Percentiles rank a stretch among this genome's conserved stretches.
Conservation (phyloP, 73 alveolate genomes). For the Uronychia binucleata region DNA sequence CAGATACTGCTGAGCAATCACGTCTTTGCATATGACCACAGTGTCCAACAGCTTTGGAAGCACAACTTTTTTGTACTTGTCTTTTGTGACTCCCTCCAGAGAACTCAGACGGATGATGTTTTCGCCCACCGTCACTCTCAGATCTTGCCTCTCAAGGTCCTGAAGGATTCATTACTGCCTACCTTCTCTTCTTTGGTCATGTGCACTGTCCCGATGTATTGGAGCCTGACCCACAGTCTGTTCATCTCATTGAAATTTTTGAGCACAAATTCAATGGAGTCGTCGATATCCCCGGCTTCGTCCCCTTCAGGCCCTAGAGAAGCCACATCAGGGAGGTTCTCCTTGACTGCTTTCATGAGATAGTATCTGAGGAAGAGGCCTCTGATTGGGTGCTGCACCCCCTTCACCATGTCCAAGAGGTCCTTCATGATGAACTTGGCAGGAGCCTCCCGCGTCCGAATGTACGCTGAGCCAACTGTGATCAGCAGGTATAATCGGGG, state of each 20-base stretch:
- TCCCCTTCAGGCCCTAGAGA: slow-evolving; percentile 46
- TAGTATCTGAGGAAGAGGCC: slow-evolving; percentile 97
- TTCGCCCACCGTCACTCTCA: slow-evolving; percentile 82
- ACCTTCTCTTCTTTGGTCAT: not conserved
- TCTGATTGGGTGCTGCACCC: slow-evolving; percentile 97
- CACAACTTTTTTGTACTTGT: slow-evolving; percentile 67
- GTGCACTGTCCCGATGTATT: slow-evolving; percentile 52
- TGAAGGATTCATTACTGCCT: slow-evolving; percentile 23
- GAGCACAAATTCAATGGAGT: slow-evolving; percentile 89
- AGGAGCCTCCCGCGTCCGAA: slow-evolving; percentile 91
- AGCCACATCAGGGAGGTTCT: slow-evolving; percentile 95
- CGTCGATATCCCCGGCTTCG: slow-evolving; percentile 93
- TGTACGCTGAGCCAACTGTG: slow-evolving; percentile 95
- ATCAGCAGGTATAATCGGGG: slow-evolving; percentile 96
- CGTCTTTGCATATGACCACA: slow-evolving; percentile 75
- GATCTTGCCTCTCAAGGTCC: slow-evolving; percentile 79
- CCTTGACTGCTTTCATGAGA: slow-evolving; percentile 94
- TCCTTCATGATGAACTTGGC: slow-evolving; percentile 93
- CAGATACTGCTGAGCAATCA: slow-evolving; percentile 81
- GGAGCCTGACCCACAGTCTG: slow-evolving; percentile 97
- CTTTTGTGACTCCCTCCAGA: slow-evolving; percentile 79
- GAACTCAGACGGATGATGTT: slow-evolving; percentile 71
- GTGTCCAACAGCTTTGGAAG: slow-evolving; percentile 81
- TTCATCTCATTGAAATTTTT: slow-evolving; percentile 97
- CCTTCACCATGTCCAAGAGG: slow-evolving; percentile 95